Evolutionary conservation across 345 rosid species (phyloP).

Genomic region (Heritiera fomes): DNA sequence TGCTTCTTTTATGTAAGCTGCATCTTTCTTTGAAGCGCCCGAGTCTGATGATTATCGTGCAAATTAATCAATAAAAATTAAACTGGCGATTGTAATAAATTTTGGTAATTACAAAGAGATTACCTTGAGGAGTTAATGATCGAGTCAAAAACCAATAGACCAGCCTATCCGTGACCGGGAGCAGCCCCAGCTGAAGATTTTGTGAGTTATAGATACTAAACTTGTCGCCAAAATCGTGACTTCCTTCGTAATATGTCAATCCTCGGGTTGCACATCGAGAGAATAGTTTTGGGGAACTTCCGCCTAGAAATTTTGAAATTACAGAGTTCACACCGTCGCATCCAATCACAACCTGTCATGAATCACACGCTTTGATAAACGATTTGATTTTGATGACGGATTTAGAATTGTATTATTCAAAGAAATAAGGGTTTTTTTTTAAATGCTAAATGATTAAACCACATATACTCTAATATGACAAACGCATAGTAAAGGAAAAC

Average conservation of each 20-base stretch:
- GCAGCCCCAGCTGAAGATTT: slow-evolving; percentile 33
- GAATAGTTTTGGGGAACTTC: slow-evolving; percentile 37
- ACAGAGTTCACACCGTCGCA: slow-evolving; percentile 59
- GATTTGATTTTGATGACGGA: too few species aligned
- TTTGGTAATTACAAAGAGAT: too few species aligned
- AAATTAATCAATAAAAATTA: too few species aligned
- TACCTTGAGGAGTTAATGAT: slow-evolving; percentile 26
- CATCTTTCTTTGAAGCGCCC: background rate
- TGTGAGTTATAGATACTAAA: slow-evolving; percentile 26
- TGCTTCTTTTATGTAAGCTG: background rate
- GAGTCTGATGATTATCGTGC: background rate
- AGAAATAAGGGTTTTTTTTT: too few species aligned
- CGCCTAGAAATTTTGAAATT: slow-evolving; percentile 39
- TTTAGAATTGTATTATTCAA: too few species aligned
- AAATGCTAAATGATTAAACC: too few species aligned
- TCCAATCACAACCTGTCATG: slow-evolving; percentile 38
- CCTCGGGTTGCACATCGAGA: slow-evolving; percentile 44
- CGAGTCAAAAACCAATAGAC: slow-evolving; percentile 25
- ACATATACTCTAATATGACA: too few species aligned
- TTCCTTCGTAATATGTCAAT: slow-evolving; percentile 39
- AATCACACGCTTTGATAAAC: slow-evolving; percentile 4
- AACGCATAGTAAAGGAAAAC: too few species aligned
- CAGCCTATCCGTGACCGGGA: slow-evolving; percentile 34
- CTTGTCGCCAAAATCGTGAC: slow-evolving; percentile 42
- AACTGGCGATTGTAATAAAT: too few species aligned